Base-by-base conservation (phyloP, 1,139 yeast species). In the Yamadazyma diddensiae region DNA sequence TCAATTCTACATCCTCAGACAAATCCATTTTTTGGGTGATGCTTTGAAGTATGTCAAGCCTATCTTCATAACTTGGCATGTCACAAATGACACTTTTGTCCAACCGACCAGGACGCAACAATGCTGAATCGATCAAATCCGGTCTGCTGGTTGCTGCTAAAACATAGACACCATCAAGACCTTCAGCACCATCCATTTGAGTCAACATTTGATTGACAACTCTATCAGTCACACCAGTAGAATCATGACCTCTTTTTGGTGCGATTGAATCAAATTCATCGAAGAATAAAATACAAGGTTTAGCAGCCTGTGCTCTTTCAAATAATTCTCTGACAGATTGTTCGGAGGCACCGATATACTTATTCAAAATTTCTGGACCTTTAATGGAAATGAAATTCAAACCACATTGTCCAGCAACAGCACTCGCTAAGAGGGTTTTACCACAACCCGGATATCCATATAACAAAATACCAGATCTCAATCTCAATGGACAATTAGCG, bases 171-270 rank as follows among this genome's bases (percentile, higher is more conserved):
- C 97, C 97, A 50, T 90, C 97, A 22, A 90, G 65, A 0, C 97
- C 97, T 57, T 92, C 98, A 1, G 97, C 97, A 62, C 99, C 99
- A 59, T 92, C 99, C 96, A 92, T 88, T 55, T 94, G 97, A 0
- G 98, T 92, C 50, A 92, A 74, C 80, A 92, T 77, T 55, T 92
- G 98, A 58, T 94, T 94, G 24, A 92, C 98, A 25, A 92, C 97
- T 50, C 98, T 74, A 55, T 92, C 98, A 1, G 98, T 92, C 4
- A 92, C 98, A 39, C 97, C 98, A 0, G 98, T 90, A 2, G 95
- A 85, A 52, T 92, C 98, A 52, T 90, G 97, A 1, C 98, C 98
- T 68, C 98, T 80, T 57, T 90, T 90, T 1, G 98, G 97, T 0
- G 97, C 97, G 51, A 92, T 87, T 0, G 97, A 87, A 48, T 92